Evolutionary conservation across 805 yeast genomes (phyloP).

Genomic region (Metschnikowia vanudenii): DNA sequence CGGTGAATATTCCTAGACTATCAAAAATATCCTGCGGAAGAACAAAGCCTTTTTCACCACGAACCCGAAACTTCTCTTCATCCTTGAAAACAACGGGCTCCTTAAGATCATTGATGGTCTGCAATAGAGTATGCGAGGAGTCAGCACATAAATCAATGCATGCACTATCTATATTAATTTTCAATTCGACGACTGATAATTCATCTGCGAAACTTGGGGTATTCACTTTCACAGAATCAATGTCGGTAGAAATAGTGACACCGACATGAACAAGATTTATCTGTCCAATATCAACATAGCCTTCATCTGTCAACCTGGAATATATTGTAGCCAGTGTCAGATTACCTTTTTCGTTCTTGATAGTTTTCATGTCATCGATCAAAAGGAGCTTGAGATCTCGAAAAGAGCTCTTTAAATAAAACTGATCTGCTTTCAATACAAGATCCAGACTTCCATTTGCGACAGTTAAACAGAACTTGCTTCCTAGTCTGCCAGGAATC

Average conservation of each 20-base stretch:
- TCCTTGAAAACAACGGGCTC: conserved; percentile 61
- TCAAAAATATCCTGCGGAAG: conserved; percentile 33
- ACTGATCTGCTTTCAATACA: conserved; percentile 30
- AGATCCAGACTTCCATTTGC: conserved; percentile 56
- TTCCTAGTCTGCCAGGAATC: conserved; percentile 56
- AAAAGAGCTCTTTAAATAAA: conserved; percentile 44
- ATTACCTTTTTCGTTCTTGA: not conserved
- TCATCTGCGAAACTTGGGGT: conserved; percentile 1
- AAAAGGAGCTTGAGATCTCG: conserved; percentile 51
- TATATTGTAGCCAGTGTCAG: not conserved
- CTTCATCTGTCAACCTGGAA: conserved; percentile 37
- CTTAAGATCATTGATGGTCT: conserved; percentile 67
- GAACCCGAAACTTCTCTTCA: conserved; percentile 55
- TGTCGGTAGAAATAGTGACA: conserved; percentile 26
- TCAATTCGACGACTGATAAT: conserved; percentile 40
- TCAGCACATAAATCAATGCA: conserved; percentile 74
- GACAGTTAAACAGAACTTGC: conserved; percentile 53
- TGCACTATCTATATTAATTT: conserved; percentile 47
- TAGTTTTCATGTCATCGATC: conserved; percentile 54
- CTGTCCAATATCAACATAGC: conserved; percentile 54
- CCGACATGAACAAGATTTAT: conserved; percentile 41
- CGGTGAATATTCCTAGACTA: conserved; percentile 16
- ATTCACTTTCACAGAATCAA: conserved; percentile 2
- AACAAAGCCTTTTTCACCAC: conserved; percentile 28
- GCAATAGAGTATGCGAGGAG: conserved; percentile 70